phyloP scores from a whole-genome alignment of 306 rosid genomes.

The Urtica urens region DNA sequence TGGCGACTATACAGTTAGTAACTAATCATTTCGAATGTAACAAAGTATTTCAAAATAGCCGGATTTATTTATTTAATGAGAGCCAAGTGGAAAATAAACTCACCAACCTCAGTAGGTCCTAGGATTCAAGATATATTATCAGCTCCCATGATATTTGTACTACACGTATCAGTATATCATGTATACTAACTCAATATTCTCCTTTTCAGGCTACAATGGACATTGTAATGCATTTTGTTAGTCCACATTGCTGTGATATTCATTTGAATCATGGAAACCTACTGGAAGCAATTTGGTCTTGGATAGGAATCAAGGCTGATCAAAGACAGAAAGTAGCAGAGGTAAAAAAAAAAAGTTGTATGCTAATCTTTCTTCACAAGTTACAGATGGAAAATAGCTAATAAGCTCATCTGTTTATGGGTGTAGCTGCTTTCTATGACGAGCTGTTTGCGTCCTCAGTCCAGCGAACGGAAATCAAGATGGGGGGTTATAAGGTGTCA shows the following conservation, averaged over 20 bases:
- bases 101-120: no score
- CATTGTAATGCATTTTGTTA: conserved; percentile 44
- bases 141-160: no score
- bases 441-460: conserved; percentile 93
- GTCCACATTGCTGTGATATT: conserved; percentile 62
- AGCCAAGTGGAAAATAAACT: no score
- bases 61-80: no score
- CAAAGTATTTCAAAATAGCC: no score
- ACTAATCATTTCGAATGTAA: no score
- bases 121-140: no score
- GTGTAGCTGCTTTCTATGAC: conserved; percentile 80
- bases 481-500: conserved; percentile 92
- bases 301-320: conserved; percentile 80
- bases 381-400: conserved; percentile 17
- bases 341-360: conserved; percentile 36
- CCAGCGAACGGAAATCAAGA: conserved; percentile 70
- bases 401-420: conserved; percentile 20
- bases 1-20: no score
- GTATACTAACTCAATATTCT: background rate
- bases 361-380: conserved; percentile 10
- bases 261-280: conserved; percentile 82
- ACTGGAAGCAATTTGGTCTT: conserved; percentile 87
- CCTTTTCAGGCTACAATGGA: conserved; percentile 70
- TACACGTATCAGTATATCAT: no score
- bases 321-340: conserved; percentile 86